Base-by-base conservation (phyloP, 1,139 yeast genomes). In the Dujonia santamariae region DNA sequence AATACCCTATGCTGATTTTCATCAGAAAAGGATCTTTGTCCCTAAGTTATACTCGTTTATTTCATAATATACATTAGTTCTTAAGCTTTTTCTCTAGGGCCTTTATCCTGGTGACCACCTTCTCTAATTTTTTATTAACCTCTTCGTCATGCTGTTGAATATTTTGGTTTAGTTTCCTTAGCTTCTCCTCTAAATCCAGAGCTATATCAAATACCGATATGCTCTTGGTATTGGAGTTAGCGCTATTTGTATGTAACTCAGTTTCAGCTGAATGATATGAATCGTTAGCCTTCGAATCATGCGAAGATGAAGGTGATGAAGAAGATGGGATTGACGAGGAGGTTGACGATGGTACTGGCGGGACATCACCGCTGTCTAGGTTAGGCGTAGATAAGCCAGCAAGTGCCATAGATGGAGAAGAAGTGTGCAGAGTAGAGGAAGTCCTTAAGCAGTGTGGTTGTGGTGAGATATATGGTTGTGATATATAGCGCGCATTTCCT, bases 121-220 rank as follows among this genome's bases (percentile, higher is more conserved):
- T 37, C 7, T 61, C 61, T 31, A 67, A 45, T 36, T 59, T 54
- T 8, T 45, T 43, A 17, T 50, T 51, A 7, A 66, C 46, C 19
- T 61, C 69, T 9, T 40, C 40, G 31, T 67, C 67, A 26, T 59
- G 55, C 25, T 48, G 44, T 1, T 59, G 61, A 4, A 64, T 37
- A 19, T 40, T 27, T 5, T 44, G 43, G 15, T 65, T 50, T 6
- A 75, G 50, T 4, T 54, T 56, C 24, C 61, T 52, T 15, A 76
- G 44, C 31, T 63, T 57, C 8, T 51, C 51, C 43, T 76, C 79
- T 17, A 78, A 64, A 16, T 63, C 71, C 36, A 65, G 67, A 1
- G 80, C 75, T 14, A 77, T 58, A 32, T 78, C 82, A 41, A 74
- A 70, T 2, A 75, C 67, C 2, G 80, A 67, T 2, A 57, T 54